These are phyloP conservation scores for Malania oleifera DNA, from an alignment of 164 flowering plant genomes.

Conservation along the genomic window DNA sequence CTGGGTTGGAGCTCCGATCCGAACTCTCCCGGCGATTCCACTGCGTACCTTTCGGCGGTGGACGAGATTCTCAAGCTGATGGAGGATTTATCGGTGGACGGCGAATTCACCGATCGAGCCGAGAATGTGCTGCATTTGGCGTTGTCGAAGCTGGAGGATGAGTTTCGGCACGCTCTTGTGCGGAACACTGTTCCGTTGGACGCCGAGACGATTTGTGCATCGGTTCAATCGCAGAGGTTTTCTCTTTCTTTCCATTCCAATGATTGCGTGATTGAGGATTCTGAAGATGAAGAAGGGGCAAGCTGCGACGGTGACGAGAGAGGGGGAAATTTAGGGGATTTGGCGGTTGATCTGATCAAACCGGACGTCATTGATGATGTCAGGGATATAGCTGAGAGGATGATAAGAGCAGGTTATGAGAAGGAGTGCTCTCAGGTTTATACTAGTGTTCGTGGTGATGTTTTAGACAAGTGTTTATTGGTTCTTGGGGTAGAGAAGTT, in stretches of 20 bases:
- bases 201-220: background rate
- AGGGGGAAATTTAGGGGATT: no score
- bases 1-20: constrained; percentile 26
- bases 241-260: background rate
- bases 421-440: constrained; percentile 30
- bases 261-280: background rate
- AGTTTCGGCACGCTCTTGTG: constrained; percentile 41
- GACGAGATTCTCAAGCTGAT: constrained; percentile 41
- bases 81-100: constrained; percentile 20
- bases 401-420: constrained; percentile 22
- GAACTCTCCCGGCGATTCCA: constrained; percentile 31
- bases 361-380: constrained; percentile 23
- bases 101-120: constrained; percentile 28
- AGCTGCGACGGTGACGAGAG: background rate
- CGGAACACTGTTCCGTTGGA: constrained; percentile 44
- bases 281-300: background rate
- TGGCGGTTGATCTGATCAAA: constrained; percentile 20
- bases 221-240: background rate
- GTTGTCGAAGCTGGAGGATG: constrained; percentile 61
- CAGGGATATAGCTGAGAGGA: constrained; percentile 28
- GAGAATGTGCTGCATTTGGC: constrained; percentile 51
- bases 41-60: constrained; percentile 40
- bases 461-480: constrained; percentile 16
- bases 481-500: constrained; percentile 22
- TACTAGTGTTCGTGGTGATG: constrained; percentile 18